Evolutionary conservation across 495 filamentous ascomycete genomes (phyloP), one percentile per base, ranked within the genome.

Genomic region (Tuber melanosporum): DNA sequence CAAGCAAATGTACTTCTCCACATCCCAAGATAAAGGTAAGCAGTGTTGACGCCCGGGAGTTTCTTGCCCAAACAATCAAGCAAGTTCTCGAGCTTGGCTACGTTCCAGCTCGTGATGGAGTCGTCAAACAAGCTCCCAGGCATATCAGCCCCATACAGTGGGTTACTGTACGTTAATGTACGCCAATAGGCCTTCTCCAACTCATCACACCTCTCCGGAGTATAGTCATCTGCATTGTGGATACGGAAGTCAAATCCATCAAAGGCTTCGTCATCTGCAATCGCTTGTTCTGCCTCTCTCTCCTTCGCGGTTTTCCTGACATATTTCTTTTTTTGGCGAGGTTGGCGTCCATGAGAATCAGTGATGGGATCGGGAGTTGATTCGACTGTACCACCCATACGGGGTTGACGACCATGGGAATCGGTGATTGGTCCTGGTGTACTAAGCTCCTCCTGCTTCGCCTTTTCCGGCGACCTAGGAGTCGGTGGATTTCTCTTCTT

Each of bases 1-100:
- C 95, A 99, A 15, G 95, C 95, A 83, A 99, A 99, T 2, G 95
- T 98, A 32, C 95, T 95, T 83, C 98, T 99, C 95, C 95, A 99
- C 96, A 98, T 98, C 32, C 95, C 95, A 69, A 98, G 87, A 78
- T 99, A 99, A 17, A 99, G 88, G 84, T 99, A 99, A n/a, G 95
- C 95, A 6, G 96, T 98, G 82, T 99, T 99, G 77, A 99, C 95
- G 76, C 95, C 95, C 19, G 95, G 95, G 0, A 99, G 92, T 78
- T 97, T 97, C 52, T 94, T 94, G 32, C 95, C 96, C 3, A 99
- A 86, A 7, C 98, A 93, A 85, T 99, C 96, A 9, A 99, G 90
- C 69, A 99, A 86, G 82, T 98, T 98, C 43, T 92, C 91, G 36
- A 99, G 88, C 83, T 96, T 95, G 75, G 95, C 94, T 15, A 99